A percentile compares a stretch with the other conserved stretches of the same genome.
phyloP scores from a whole-genome alignment of 805 yeast species.

The Teunomyces funiuensis region DNA sequence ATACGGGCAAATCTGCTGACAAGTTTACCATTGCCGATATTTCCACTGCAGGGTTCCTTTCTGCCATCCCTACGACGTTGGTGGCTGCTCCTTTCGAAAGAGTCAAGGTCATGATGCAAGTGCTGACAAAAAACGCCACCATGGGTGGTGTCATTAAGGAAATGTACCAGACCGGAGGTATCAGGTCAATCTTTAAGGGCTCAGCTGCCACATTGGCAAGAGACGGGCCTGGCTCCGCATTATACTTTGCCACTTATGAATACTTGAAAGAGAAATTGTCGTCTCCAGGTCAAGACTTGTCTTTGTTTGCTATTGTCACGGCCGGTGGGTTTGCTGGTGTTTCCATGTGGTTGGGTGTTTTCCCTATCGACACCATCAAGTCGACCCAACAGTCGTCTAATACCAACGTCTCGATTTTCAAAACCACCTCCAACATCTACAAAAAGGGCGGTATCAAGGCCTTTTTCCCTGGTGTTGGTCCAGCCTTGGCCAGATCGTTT shows the following conservation, averaged over 20 bases:
- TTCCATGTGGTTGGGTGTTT: slow-evolving; percentile 94
- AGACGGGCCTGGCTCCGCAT: slow-evolving; percentile 97
- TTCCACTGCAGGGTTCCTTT: slow-evolving; percentile 89
- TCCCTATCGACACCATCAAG: slow-evolving; percentile 95
- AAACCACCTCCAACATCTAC: slow-evolving; percentile 70
- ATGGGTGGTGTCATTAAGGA: slow-evolving; percentile 62
- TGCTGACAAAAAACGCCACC: slow-evolving; percentile 55
- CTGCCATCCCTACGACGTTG: slow-evolving; percentile 92
- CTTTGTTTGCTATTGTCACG: slow-evolving; percentile 70
- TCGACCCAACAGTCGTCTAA: slow-evolving; percentile 73
- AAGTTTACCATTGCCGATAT: slow-evolving; percentile 65
- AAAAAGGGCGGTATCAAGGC: slow-evolving; percentile 79
- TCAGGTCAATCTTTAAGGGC: slow-evolving; percentile 84
- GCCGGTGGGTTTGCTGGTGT: slow-evolving; percentile 98
- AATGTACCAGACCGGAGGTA: slow-evolving; percentile 77
- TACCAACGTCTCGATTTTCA: slow-evolving; percentile 51
- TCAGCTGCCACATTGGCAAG: slow-evolving; percentile 89
- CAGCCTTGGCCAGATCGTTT: slow-evolving; percentile 90
- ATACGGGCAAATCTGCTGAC: slow-evolving; percentile 37
- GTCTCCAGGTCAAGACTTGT: slow-evolving; percentile 54
- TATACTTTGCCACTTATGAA: slow-evolving; percentile 94
- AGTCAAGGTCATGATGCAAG: slow-evolving; percentile 89
- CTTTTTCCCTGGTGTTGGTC: slow-evolving; percentile 97
- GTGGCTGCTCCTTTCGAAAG: slow-evolving; percentile 98
- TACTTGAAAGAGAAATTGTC: slow-evolving; percentile 65